These are phyloP conservation scores for Xylariales sp. DNA, from an alignment of 2,329 filamentous ascomycete species.

Conservation along the genomic window DNA sequence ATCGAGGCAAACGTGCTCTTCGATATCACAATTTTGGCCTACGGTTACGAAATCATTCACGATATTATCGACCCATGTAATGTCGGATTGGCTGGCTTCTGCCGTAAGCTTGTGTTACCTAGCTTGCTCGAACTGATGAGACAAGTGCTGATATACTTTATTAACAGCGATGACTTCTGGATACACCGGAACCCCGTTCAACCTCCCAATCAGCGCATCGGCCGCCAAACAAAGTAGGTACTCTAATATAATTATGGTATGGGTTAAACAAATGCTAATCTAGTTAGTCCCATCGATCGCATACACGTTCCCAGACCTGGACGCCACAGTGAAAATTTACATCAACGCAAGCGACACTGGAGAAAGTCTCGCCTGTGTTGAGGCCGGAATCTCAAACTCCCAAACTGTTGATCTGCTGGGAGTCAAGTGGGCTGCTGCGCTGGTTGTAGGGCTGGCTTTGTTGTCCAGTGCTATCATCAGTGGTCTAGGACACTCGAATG, in stretches of 20 bases:
- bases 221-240: conserved; percentile 44
- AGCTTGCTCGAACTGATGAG: conserved; percentile 54
- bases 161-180: conserved; percentile 48
- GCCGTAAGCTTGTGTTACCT: conserved; percentile 44
- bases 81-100: conserved; percentile 61
- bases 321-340: conserved; percentile 76
- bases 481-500: conserved; percentile 87
- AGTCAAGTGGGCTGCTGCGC: conserved; percentile 84
- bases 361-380: conserved; percentile 74
- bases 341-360: conserved; percentile 65
- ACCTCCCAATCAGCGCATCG: conserved; percentile 50
- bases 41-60: conserved; percentile 64
- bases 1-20: conserved; percentile 72
- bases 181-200: conserved; percentile 43
- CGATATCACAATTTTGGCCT: conserved; percentile 65
- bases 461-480: conserved; percentile 84
- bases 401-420: conserved; percentile 86
- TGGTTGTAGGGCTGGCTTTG: conserved; percentile 80
- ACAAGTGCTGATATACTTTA: too few relatives aligned
- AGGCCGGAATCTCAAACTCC: conserved; percentile 83
- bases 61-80: conserved; percentile 66
- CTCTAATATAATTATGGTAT: too few relatives aligned
- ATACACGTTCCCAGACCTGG: conserved; percentile 86
- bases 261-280: too few relatives aligned
- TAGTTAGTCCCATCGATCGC: conserved; percentile 81